Evolutionary conservation across 768 basidiomycete species (phyloP).

Genomic region (Boletus rufocinnamomeus): DNA sequence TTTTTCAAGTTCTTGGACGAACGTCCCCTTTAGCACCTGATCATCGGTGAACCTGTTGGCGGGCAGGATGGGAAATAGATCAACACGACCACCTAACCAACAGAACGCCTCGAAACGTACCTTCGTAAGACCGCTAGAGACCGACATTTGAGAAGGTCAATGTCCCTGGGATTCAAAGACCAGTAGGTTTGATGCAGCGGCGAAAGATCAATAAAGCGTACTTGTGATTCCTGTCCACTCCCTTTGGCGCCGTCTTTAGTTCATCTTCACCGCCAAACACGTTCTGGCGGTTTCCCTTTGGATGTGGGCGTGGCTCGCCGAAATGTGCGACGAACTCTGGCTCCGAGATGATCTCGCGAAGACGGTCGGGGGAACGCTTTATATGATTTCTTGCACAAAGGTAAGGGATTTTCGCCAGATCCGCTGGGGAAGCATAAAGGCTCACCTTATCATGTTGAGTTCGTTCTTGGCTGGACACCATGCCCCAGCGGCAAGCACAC

Average conservation of each 20-base stretch:
- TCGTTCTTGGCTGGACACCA: slow-evolving; percentile 84
- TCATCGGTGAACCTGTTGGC: slow-evolving; percentile 65
- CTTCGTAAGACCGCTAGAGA: slow-evolving; percentile 67
- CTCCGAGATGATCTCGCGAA: slow-evolving; percentile 66
- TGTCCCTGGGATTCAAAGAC: slow-evolving; percentile 56
- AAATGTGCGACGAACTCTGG: slow-evolving; percentile 77
- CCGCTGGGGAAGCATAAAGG: slow-evolving; percentile 2
- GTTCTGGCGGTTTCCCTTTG: slow-evolving; percentile 64
- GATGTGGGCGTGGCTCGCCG: slow-evolving; percentile 63
- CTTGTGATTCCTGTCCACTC: slow-evolving; percentile 80
- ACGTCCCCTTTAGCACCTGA: slow-evolving; percentile 65
- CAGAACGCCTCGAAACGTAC: slow-evolving; percentile 40
- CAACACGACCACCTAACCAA: slow-evolving; percentile 5
- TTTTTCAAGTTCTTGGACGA: slow-evolving; percentile 59
- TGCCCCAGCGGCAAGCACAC: slow-evolving; percentile 74
- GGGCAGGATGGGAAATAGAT: slow-evolving; percentile 14
- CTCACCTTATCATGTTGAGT: slow-evolving; percentile 69
- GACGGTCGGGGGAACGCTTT: slow-evolving; percentile 54
- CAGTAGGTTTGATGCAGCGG: not conserved
- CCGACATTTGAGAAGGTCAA: slow-evolving; percentile 87
- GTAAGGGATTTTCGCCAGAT: not conserved
- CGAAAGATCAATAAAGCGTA: slow-evolving; percentile 32
- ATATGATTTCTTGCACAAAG: slow-evolving; percentile 56
- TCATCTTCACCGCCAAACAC: slow-evolving; percentile 89
- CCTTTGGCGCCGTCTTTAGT: slow-evolving; percentile 90